Evolutionary conservation across 768 basidiomycete species (phyloP).

Genomic region (Amanita rubescens): DNA sequence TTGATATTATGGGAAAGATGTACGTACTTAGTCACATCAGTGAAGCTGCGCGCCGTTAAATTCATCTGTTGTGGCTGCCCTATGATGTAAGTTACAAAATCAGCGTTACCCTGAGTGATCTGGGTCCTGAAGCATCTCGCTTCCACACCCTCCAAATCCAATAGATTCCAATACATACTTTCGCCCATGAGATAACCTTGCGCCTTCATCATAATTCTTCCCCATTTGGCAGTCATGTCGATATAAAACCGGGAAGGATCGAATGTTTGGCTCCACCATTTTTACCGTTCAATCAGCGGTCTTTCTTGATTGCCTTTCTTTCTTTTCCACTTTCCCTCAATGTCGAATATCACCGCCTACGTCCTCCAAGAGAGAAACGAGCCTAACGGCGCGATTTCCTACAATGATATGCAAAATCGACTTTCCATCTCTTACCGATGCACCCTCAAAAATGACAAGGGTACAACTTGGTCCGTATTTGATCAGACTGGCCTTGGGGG

Average conservation of each 20-base stretch:
- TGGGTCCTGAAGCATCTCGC: background rate
- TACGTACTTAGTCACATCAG: background rate
- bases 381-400: conserved; percentile 44
- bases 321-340: conserved; percentile 17
- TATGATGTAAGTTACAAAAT: background rate
- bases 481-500: conserved; percentile 28
- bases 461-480: conserved; percentile 47
- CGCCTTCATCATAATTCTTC: background rate
- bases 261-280: conserved; percentile 3
- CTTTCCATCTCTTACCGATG: conserved; percentile 43
- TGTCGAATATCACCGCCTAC: conserved; percentile 48
- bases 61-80: background rate
- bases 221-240: conserved; percentile 8
- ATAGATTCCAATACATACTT: background rate
- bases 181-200: background rate
- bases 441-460: conserved; percentile 33
- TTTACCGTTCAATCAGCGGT: background rate
- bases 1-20: background rate
- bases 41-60: background rate
- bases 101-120: background rate
- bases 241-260: background rate
- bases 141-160: too few species aligned
- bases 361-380: conserved; percentile 63
- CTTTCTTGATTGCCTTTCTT: background rate
- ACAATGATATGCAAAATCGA: conserved; percentile 57